These are phyloP conservation scores for Pyricularia sp. DNA, from an alignment of 2,329 filamentous ascomycete species.

Conservation along the genomic window DNA sequence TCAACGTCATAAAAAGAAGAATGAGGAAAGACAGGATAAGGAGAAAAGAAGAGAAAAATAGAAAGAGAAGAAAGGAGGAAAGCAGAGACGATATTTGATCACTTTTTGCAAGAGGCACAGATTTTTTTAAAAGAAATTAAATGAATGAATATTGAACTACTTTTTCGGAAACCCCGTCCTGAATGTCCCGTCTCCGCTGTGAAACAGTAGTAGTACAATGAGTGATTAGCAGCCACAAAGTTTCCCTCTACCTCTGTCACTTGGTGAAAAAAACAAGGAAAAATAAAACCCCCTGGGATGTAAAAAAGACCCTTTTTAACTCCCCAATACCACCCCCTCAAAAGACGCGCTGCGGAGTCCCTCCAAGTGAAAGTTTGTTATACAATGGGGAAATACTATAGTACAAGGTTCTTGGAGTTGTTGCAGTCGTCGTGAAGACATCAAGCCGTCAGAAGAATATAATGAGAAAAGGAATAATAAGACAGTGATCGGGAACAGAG, in stretches of 20 bases:
- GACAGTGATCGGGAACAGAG: background rate
- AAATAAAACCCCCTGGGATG: background rate
- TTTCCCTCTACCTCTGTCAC: background rate
- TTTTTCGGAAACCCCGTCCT: background rate
- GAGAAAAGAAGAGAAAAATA: no score
- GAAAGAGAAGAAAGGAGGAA: no score
- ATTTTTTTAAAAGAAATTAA: background rate
- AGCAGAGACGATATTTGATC: background rate
- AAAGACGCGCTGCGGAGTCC: background rate
- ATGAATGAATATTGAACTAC: slow-evolving; percentile 5
- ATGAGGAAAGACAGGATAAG: no score
- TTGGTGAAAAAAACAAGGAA: background rate
- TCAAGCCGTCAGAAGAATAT: background rate
- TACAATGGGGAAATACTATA: background rate
- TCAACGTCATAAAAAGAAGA: no score
- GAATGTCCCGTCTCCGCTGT: background rate
- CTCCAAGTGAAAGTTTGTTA: background rate
- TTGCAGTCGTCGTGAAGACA: background rate
- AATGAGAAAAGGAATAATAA: background rate
- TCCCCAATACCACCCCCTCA: background rate
- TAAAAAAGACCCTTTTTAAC: background rate
- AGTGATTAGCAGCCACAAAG: background rate
- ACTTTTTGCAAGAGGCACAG: background rate
- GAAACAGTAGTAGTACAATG: background rate
- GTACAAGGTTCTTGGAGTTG: background rate